A percentile compares a stretch with the other conserved stretches of the same genome.
These are phyloP conservation scores for Stagonosporopsis tanaceti DNA, from an alignment of 2,329 filamentous ascomycete genomes.

Conservation along the genomic window DNA sequence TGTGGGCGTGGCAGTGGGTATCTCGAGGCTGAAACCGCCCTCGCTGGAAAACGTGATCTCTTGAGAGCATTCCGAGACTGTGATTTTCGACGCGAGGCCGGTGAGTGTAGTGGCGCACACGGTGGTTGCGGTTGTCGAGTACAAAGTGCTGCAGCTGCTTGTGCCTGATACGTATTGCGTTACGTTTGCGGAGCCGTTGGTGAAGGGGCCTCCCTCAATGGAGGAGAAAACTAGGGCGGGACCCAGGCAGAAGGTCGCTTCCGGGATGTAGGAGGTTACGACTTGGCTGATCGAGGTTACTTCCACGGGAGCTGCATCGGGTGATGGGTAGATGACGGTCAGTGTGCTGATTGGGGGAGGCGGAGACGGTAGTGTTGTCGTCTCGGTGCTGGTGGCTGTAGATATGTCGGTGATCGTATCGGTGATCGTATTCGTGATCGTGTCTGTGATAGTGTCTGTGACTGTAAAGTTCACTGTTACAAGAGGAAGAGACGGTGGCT, in stretches of 20 bases:
- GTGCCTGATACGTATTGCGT: conserved; percentile 28
- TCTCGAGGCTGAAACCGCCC: conserved; percentile 53
- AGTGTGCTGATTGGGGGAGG: conserved; percentile 30
- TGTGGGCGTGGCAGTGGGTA: conserved; percentile 40
- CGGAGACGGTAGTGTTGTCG: conserved; percentile 7
- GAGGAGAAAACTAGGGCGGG: conserved; percentile 48
- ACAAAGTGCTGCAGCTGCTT: conserved; percentile 52
- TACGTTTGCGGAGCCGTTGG: conserved; percentile 48
- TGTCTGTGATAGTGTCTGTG: conserved; percentile 30
- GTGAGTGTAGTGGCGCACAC: conserved; percentile 56
- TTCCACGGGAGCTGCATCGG: conserved; percentile 51
- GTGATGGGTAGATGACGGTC: conserved; percentile 53
- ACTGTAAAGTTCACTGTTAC: conserved; percentile 25
- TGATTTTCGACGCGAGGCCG: conserved; percentile 51
- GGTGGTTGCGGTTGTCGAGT: conserved; percentile 51
- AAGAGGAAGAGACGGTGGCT: not conserved
- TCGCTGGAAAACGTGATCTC: conserved; percentile 57
- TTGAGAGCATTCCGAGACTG: conserved; percentile 54
- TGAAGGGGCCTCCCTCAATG: conserved; percentile 46
- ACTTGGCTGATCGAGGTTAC: conserved; percentile 55
- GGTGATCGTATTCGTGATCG: conserved; percentile 1
- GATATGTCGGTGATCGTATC: conserved; percentile 5
- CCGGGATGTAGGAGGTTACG: conserved; percentile 53
- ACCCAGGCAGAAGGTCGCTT: conserved; percentile 54
- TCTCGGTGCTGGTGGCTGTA: conserved; percentile 8